Base-by-base conservation (phyloP, 2,329 filamentous ascomycete species). In the Tetracladium maxilliforme region DNA sequence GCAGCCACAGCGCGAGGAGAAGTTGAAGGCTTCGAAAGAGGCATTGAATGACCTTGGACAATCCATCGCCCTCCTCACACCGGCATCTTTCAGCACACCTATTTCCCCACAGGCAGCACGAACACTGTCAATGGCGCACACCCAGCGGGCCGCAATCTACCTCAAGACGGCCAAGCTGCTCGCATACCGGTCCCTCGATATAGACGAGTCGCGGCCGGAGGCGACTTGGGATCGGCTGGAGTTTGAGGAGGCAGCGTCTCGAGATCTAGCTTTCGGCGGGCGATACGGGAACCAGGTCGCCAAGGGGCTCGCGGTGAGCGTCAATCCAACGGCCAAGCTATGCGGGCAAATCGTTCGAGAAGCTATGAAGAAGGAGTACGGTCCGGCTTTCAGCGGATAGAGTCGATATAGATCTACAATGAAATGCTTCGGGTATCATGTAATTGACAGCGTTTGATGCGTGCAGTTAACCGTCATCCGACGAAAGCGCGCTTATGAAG, bases 291-390 rank as follows among this genome's bases (percentile, higher is more conserved):
- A 72, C 34, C 66, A 70, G 28, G 60, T 77, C 33, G 71, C 70
- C 12, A 73, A 70, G 41, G 64, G 58, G 5, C 47, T 78, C 33
- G 70, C 70, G 6, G 72, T 77, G 25, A 63, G 59, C 43, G 65
- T 66, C 15, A 79, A 78, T 43, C 72, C 73, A 14, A 75, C 69
- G 10, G 71, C 73, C 3, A 78, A 77, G 50, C 50, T 78, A 21
- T 79, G 73, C 40, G 73, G 72, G 3, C 61, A 73, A 38, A 78
- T 78, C 43, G 72, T 79, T 19, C 61, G 65, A 24, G 68, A 76
- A 47, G 72, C 71, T 24, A 71, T 78, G 69, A 72, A 61, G 51
- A 73, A 69, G 45, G 73, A 78, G 43, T 74, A 72, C 37, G 66
- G 64, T 1, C 52, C 57, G n/a, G 53, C 18, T n/a, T n/a, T n/a